Evolutionary conservation across 352 stramenopile genomes (phyloP), one percentile per base, ranked within the genome.

Genomic region (Phytopythium sindhum): DNA sequence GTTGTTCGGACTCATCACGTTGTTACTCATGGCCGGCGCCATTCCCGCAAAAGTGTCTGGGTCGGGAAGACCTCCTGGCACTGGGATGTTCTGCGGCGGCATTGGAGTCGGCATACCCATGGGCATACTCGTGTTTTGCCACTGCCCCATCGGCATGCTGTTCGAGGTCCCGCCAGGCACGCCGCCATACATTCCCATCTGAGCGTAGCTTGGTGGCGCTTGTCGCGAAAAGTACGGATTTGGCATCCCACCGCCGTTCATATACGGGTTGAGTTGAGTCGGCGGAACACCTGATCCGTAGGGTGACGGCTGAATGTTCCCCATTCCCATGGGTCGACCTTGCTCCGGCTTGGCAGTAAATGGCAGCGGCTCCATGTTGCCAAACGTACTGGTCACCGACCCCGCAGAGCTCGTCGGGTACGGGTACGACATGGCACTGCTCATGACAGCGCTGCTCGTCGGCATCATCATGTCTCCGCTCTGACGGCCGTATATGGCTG

Each of bases 281-380:
- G 33, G 28, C 26, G 39, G 24, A 8, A 14, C 47, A 19, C 47
- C 24, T 2, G 14, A 26, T 19, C n/a, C 35, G 41, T 24, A 61
- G 3, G 35, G 39, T 9, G 41, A 50, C 14, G 15, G 31, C 21
- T 41, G 55, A 11, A 37, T 19, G 11, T 39, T 31, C 41, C 23
- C 55, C 35, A 61, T 61, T 10, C 55, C 39, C 26, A 48, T 50
- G 2, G 55, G 31, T 10, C 35, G 39, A 23, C 10, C 24, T 61
- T 51, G 39, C 2, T 50, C 24, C 19, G 55, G 55, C 55, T 51
- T 61, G 35, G 54, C 21, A 28, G 24, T 61, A 24, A 61, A 61
- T 5, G 55, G 55, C 31, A 61, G 39, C 19, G 55, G 55, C 39
- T 61, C 55, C 35, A 61, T 51, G 39, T 21, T 61, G 19, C n/a